Base-by-base conservation (phyloP, 306 rosid species). In the Arachis stenosperma region DNA sequence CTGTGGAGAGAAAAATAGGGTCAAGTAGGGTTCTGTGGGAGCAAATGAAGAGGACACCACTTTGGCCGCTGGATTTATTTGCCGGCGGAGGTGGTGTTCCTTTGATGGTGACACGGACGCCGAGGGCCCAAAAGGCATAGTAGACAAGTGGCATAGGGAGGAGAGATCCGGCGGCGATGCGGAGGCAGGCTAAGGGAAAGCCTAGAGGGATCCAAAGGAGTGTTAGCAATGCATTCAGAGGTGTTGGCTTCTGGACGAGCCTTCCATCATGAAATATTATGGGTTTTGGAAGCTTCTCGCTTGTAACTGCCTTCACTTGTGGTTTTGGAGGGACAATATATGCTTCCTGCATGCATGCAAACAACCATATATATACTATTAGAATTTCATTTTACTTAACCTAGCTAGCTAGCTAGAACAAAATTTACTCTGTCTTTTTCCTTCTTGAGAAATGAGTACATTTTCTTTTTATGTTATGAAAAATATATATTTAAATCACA, bases 191-290 rank as follows among this genome's bases (percentile, higher is more conserved):
- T 10, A 89, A 80, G 47, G 86, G 58, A 61, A 93, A 88, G 2
- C 89, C 97, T 48, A 86, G 61, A 10, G 93, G 97, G 70, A 89
- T 77, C 98, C 97, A 90, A 0, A 93, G 88, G 48, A 90, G 55
- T 51, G 82, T 82, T 50, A 90, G 81, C 1, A 89, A 59, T 2
- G 92, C 90, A 9, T 75, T 22, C 3, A 93, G 74, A 0, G 97
- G 97, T 7, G 90, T 87, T 0, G 96, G 98, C 58, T 89, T 90
- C 14, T 83, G 80, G 3, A 90, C 92, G 0, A 93, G 78, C 2
- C 97, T 88, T 2, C 98, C 98, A 36, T 93, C 97, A 50, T 90
- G 97, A 80, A 93, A 93, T 50, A 93, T 84, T 3, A 93, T 81
- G 0, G 96, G 98, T 68, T 90, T 93, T 6, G 91, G 93, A 0